Conservation (phyloP, 1,284 basidiomycete species). For the Irpex sp. region DNA sequence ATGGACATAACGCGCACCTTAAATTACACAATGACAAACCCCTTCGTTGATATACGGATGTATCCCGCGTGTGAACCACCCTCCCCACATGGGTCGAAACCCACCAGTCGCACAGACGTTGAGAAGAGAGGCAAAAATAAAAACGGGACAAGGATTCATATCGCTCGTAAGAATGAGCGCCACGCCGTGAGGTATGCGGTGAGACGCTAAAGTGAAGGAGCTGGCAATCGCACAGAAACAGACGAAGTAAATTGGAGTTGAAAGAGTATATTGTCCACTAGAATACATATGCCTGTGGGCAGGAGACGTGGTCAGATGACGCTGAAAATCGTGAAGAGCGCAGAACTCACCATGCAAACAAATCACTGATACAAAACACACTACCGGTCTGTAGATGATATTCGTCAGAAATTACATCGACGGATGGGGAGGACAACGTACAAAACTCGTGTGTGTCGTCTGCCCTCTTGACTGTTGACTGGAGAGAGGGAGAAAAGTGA, state of each 20-base stretch:
- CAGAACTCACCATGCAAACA: constrained; percentile 17
- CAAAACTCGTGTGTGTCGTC: constrained; percentile 97
- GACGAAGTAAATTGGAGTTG: constrained; percentile 8
- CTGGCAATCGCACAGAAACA: background rate
- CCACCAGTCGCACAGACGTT: constrained; percentile 18
- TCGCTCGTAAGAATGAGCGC: constrained; percentile 84
- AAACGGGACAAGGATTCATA: constrained; percentile 38
- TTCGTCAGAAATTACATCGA: background rate
- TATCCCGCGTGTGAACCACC: constrained; percentile 60
- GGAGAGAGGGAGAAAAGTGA: constrained; percentile 29
- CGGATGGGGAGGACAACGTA: constrained; percentile 38
- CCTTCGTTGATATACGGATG: constrained; percentile 25
- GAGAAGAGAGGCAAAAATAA: constrained; percentile 44
- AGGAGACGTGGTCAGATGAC: constrained; percentile 10
- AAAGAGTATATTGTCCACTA: constrained; percentile 29
- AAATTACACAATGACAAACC: background rate
- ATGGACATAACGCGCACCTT: background rate
- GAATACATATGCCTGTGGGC: constrained; percentile 28
- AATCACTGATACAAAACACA: constrained; percentile 21
- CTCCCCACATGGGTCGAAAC: constrained; percentile 29
- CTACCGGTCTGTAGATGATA: constrained; percentile 44
- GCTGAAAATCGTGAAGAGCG: background rate
- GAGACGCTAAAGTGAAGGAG: constrained; percentile 78
- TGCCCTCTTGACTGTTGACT: constrained; percentile 91
- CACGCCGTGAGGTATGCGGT: constrained; percentile 55